A percentile compares a stretch with the other conserved stretches of the same genome.
Conservation (phyloP, 768 basidiomycete genomes). For the Naganishia vishniacii region DNA sequence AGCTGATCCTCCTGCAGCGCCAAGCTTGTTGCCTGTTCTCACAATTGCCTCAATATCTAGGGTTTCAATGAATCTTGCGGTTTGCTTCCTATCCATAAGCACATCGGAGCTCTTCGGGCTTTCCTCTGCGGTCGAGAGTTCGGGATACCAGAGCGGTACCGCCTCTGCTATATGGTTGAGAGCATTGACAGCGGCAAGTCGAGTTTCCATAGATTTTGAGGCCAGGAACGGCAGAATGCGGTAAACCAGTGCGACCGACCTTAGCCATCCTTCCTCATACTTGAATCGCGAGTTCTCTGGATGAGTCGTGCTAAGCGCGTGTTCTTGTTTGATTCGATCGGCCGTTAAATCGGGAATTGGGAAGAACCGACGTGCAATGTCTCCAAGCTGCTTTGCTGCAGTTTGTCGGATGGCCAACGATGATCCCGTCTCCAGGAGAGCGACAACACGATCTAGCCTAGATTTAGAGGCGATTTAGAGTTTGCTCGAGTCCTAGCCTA, state of each 20-base stretch:
- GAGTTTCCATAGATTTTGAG: conserved; percentile 86
- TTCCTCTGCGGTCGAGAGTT: not conserved
- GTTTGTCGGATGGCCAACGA: conserved; percentile 81
- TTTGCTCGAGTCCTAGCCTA: too few species aligned
- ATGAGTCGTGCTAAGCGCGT: not conserved
- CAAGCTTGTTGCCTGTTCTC: not conserved
- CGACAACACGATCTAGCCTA: conserved; percentile 94
- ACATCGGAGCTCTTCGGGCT: not conserved
- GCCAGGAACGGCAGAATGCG: conserved; percentile 86
- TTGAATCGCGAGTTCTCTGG: conserved; percentile 16
- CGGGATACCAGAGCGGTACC: conserved; percentile 67
- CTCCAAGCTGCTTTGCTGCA: conserved; percentile 93
- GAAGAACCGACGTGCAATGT: conserved; percentile 52
- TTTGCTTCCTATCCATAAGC: not conserved
- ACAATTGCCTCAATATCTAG: conserved; percentile 9
- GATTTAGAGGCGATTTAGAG: not conserved
- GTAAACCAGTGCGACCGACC: conserved; percentile 74
- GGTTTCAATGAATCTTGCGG: not conserved
- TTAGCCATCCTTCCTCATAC: conserved; percentile 66
- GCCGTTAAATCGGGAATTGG: conserved; percentile 10
- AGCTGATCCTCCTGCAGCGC: not conserved
- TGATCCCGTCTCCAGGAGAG: conserved; percentile 90
- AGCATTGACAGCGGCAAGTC: conserved; percentile 80
- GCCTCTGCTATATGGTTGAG: conserved; percentile 79
- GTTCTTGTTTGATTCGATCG: conserved; percentile 1